phyloP scores from a whole-genome alignment of 164 flowering plant genomes.

The Tetracentron sinense region DNA sequence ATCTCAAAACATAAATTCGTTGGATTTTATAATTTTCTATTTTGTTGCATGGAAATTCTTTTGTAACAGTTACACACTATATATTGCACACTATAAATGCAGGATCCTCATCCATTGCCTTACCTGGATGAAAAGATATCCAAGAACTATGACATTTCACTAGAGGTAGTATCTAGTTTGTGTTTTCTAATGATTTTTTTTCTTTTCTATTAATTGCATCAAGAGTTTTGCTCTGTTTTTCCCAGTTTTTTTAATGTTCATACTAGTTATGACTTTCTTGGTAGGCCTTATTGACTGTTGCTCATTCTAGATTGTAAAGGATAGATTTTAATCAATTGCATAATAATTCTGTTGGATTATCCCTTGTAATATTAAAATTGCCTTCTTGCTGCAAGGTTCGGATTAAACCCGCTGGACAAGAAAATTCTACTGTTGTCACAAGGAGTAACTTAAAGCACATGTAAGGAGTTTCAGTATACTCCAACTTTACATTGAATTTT shows the following conservation, averaged over 20 bases:
- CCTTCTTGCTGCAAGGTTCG: constrained; percentile 52
- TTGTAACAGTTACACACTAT: background rate
- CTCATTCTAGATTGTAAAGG: too few relatives aligned
- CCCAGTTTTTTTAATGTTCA: background rate
- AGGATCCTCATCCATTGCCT: constrained; percentile 88
- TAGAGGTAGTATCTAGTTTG: constrained; percentile 57
- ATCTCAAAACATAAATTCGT: too few relatives aligned
- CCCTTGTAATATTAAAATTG: constrained; percentile 2
- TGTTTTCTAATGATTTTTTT: background rate
- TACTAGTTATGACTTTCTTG: too few relatives aligned
- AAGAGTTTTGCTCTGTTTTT: background rate
- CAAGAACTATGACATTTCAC: constrained; percentile 69
- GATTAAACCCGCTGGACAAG: constrained; percentile 69
- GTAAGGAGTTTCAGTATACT: constrained; percentile 40
- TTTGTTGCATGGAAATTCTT: too few relatives aligned
- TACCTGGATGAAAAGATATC: constrained; percentile 76
- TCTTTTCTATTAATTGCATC: background rate
- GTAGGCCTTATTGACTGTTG: background rate
- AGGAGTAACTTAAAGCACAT: constrained; percentile 84
- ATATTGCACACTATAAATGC: constrained; percentile 22
- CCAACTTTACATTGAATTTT: background rate
- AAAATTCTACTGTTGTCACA: constrained; percentile 52
- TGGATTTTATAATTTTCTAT: too few relatives aligned
- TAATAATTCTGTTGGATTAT: background rate
- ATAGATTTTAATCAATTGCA: background rate